A percentile compares a stretch with the other conserved stretches of the same genome.
Evolutionary conservation across 192 early-diverging fungal genomes (phyloP).

Genomic region (Pilaira anomala): DNA sequence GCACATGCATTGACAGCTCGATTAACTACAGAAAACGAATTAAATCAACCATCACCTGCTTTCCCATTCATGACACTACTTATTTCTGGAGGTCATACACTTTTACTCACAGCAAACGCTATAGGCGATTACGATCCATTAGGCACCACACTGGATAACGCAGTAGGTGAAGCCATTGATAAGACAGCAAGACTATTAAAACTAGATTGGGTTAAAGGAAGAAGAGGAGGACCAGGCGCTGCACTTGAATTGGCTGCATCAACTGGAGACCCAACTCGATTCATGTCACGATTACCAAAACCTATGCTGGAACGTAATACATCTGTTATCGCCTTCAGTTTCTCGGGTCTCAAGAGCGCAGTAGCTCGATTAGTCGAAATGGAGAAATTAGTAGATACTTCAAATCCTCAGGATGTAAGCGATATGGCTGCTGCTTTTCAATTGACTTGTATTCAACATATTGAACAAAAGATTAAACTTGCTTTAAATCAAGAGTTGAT

Average conservation of each 20-base stretch:
- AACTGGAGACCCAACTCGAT: constrained; percentile 46
- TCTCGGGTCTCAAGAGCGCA: constrained; percentile 73
- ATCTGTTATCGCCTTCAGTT: constrained; percentile 63
- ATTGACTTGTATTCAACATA: constrained; percentile 51
- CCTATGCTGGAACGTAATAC: constrained; percentile 60
- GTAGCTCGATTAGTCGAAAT: constrained; percentile 50
- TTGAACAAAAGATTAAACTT: constrained; percentile 60
- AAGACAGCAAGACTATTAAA: constrained; percentile 67
- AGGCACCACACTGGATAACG: constrained; percentile 70
- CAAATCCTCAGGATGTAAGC: constrained; percentile 33
- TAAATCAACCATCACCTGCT: constrained; percentile 29
- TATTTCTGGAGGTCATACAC: constrained; percentile 75
- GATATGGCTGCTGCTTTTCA: constrained; percentile 79
- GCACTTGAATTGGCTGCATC: constrained; percentile 63
- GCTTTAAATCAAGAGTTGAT: constrained; percentile 45
- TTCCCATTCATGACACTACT: constrained; percentile 75
- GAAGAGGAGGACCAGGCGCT: constrained; percentile 66
- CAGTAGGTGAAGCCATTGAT: constrained; percentile 77
- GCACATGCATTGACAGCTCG: constrained; percentile 78
- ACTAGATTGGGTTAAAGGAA: constrained; percentile 60
- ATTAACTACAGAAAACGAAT: constrained; percentile 40
- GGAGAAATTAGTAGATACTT: constrained; percentile 33
- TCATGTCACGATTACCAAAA: constrained; percentile 41
- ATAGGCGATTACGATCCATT: constrained; percentile 60
- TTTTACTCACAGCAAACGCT: constrained; percentile 53